These are phyloP conservation scores for Cryptosporidium meleagridis DNA, from an alignment of 169 alveolate species.

Conservation along the genomic window DNA sequence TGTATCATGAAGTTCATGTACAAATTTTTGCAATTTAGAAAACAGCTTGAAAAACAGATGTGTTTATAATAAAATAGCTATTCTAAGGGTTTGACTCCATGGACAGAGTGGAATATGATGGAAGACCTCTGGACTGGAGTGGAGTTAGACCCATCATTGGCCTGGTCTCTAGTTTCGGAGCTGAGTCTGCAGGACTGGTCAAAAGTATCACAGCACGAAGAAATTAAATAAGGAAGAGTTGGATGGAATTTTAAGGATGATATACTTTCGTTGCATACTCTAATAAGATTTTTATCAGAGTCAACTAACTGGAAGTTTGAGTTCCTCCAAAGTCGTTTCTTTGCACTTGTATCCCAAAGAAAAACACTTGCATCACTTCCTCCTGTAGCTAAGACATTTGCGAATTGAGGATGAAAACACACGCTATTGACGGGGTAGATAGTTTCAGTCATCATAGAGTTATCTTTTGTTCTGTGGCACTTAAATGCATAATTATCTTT, in stretches of 20 bases:
- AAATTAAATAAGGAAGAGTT: constrained; percentile 23
- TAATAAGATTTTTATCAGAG: neutral
- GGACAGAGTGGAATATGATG: constrained; percentile 36
- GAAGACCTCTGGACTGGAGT: constrained; percentile 9
- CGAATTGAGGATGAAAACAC: constrained; percentile 28
- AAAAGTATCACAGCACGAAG: constrained; percentile 40
- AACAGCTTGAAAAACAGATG: neutral
- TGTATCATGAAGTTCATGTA: neutral
- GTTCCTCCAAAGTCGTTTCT: constrained; percentile 72
- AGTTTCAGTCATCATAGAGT: constrained; percentile 50
- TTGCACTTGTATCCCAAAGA: constrained; percentile 69
- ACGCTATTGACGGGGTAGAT: constrained; percentile 58
- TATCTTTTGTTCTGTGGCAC: constrained; percentile 69
- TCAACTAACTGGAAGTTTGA: constrained; percentile 53
- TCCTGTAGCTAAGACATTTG: constrained; percentile 57
- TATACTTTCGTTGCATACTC: constrained; percentile 43
- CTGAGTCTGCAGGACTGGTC: constrained; percentile 13
- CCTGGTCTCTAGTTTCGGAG: constrained; percentile 18
- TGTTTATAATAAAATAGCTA: neutral
- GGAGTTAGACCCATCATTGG: neutral
- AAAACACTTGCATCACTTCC: constrained; percentile 66
- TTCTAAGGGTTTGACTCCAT: constrained; percentile 47
- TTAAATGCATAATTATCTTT: constrained; percentile 67
- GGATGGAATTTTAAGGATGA: constrained; percentile 49
- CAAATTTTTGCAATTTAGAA: neutral